Evolutionary conservation across 768 basidiomycete species (phyloP).

Genomic region (Neoboletus magnificus): DNA sequence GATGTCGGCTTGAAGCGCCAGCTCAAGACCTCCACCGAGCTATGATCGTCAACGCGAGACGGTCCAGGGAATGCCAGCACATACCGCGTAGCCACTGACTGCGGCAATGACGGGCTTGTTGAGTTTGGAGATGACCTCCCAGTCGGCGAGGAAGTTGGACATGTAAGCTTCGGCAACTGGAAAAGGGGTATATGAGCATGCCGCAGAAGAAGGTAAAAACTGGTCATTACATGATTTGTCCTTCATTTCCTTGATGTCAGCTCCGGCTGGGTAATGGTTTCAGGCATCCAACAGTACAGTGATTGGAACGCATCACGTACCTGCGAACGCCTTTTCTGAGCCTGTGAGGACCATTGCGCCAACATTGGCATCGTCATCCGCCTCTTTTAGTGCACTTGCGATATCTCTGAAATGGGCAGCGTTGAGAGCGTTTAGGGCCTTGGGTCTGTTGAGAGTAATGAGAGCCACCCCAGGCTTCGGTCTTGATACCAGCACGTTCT

Average conservation of each 20-base stretch:
- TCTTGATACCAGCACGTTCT: slow-evolving; percentile 64
- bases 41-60: slow-evolving; percentile 30
- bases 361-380: slow-evolving; percentile 66
- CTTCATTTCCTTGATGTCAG: slow-evolving; percentile 99
- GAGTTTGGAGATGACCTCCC: slow-evolving; percentile 68
- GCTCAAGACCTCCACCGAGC: slow-evolving; percentile 97
- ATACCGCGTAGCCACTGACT: slow-evolving; percentile 88
- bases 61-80: slow-evolving; percentile 27
- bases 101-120: slow-evolving; percentile 96
- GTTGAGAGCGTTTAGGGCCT: slow-evolving; percentile 85
- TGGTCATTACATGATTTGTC: slow-evolving; percentile 78
- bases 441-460: slow-evolving; percentile 86
- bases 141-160: slow-evolving; percentile 80
- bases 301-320: slow-evolving; percentile 38
- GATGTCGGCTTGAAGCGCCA: slow-evolving; percentile 96
- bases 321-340: slow-evolving; percentile 90
- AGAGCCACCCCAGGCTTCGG: slow-evolving; percentile 71
- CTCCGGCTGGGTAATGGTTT: slow-evolving; percentile 60
- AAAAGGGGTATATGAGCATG: background rate
- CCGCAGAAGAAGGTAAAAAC: background rate
- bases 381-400: slow-evolving; percentile 68
- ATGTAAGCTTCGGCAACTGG: slow-evolving; percentile 85
- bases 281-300: background rate
- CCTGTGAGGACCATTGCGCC: slow-evolving; percentile 92
- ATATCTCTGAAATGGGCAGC: slow-evolving; percentile 79